Conservation (phyloP, 306 rosid species). For the Prunus mume region DNA sequence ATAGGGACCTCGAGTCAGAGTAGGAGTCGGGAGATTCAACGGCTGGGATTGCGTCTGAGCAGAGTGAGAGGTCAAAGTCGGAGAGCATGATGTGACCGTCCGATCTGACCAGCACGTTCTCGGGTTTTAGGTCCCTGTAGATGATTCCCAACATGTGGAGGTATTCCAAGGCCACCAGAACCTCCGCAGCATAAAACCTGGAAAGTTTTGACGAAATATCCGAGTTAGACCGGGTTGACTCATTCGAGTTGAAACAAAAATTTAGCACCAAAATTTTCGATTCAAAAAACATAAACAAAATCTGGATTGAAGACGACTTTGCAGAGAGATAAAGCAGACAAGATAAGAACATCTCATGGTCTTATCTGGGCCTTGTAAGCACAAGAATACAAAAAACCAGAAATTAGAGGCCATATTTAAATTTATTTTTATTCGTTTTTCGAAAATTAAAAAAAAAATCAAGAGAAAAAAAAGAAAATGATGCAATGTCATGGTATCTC, state of each 20-base stretch:
- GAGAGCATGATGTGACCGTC: slow-evolving; percentile 99
- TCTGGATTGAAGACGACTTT: slow-evolving; percentile 26
- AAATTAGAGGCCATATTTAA: background rate
- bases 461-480: background rate
- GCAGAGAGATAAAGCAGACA: slow-evolving; percentile 29
- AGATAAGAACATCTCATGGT: slow-evolving; percentile 33
- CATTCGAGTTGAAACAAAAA: background rate
- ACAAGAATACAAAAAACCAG: slow-evolving; percentile 29
- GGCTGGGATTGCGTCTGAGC: slow-evolving; percentile 80
- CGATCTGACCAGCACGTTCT: slow-evolving; percentile 90
- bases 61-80: slow-evolving; percentile 84
- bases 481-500: background rate
- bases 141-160: slow-evolving; percentile 98
- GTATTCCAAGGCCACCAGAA: slow-evolving; percentile 89
- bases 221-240: slow-evolving; percentile 5
- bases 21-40: slow-evolving; percentile 63
- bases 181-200: slow-evolving; percentile 97
- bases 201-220: background rate
- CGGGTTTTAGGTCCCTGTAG: slow-evolving; percentile 93
- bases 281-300: background rate
- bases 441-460: background rate
- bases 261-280: too few relatives aligned
- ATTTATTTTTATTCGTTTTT: background rate
- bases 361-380: slow-evolving; percentile 1
- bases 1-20: slow-evolving; percentile 25